Conservation (phyloP, 768 basidiomycete genomes). For the Paxillus involutus region DNA sequence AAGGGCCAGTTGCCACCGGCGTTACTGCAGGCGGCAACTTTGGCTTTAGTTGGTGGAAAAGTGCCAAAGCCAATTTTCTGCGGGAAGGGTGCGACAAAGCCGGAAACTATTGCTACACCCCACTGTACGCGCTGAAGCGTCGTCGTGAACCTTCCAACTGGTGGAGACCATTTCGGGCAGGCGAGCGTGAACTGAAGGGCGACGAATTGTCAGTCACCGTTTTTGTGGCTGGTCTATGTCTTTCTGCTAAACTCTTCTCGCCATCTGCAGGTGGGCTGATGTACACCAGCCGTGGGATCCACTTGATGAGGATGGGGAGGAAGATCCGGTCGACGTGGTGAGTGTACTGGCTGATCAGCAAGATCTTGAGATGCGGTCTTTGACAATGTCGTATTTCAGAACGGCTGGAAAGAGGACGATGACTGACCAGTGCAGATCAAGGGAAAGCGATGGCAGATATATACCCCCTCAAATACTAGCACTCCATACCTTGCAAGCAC, state of each 20-base stretch:
- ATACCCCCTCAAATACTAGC: too few species aligned
- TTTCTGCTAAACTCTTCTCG: neutral
- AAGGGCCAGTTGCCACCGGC: conserved; percentile 10
- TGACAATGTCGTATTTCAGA: too few species aligned
- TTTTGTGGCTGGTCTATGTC: neutral
- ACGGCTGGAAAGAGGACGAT: too few species aligned
- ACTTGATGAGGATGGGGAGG: conserved; percentile 24
- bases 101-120: conserved; percentile 26
- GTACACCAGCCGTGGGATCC: conserved; percentile 19
- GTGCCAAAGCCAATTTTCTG: conserved; percentile 17
- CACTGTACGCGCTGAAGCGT: conserved; percentile 25
- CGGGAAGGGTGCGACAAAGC: conserved; percentile 22
- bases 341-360: neutral
- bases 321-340: conserved; percentile 18
- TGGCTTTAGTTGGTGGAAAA: conserved; percentile 20
- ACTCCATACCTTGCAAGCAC: too few species aligned
- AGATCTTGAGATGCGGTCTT: too few species aligned
- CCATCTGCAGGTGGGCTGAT: conserved; percentile 22
- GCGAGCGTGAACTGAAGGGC: conserved; percentile 3
- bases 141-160: neutral
- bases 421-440: too few species aligned
- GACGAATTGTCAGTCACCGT: conserved; percentile 18
- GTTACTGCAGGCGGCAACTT: conserved; percentile 11
- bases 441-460: too few species aligned
- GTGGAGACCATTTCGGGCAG: conserved; percentile 10